Base-by-base conservation (phyloP, 768 basidiomycete species). In the Lentinula guzmanii region DNA sequence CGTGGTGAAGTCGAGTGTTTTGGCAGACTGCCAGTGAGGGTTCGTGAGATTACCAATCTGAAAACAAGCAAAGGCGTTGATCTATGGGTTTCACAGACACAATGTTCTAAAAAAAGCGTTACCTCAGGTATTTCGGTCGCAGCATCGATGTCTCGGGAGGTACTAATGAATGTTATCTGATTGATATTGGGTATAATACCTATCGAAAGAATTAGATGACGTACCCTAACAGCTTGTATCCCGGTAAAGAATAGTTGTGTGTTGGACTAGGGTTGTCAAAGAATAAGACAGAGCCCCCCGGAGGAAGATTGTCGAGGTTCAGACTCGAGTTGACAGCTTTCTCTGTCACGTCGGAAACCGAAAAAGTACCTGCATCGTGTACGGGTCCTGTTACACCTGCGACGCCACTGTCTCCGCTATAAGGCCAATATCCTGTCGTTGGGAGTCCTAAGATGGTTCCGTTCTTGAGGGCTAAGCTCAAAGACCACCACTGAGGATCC, bases 401-500 rank as follows among this genome's bases (percentile, higher is more conserved):
- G 7, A 67, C 45, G 6, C 72, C 72, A 18, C 70, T 70, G 61
- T 73, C 63, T 16, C 72, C 72, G 42, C 61, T 70, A 60, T 71
- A 71, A 2, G 71, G 71, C 71, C 71, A 72, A 57, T 68, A 72
- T 3, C 72, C 72, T 2, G 72, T 73, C 15, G 71, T 73, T 2
- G 72, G 72, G 10, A 73, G 62, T 15, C 68, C 70, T 10, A 71
- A 15, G 8, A 63, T 58, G n/a, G 71, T 73, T 24, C 72, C 72
- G 50, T 73, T 66, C 31, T 54, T 71, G 28, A 73, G 68, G 31
- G 66, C 65, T n/a, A 73, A 68, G 46, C 62, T 65, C 35, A 73
- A 66, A 13, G 70, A 72, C 72, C 72, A 73, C 72, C 72, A 73
- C 35, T 71, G 68, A 35, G 71, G 68, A 51, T 72, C 71, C 71